Percentiles rank a stretch among this genome's conserved stretches.
Conservation (phyloP, 345 rosid species). For the Heritiera littoralis region DNA sequence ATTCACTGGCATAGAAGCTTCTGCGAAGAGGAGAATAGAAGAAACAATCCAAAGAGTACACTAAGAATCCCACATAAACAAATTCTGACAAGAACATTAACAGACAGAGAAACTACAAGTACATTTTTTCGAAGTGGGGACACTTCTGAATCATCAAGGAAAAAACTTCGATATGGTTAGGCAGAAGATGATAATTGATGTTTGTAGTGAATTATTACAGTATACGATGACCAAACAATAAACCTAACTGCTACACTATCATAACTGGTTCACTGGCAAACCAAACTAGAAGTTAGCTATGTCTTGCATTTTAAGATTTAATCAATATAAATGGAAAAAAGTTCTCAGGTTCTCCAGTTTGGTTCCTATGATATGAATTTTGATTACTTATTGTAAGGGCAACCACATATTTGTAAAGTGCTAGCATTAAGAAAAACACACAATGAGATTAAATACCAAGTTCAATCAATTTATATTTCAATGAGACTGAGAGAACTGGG, state of each 20-base stretch:
- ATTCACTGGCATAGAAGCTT: not conserved
- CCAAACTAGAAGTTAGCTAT: not conserved
- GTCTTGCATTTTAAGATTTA: too few relatives aligned
- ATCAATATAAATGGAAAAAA: too few relatives aligned
- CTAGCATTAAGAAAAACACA: too few relatives aligned
- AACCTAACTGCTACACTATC: not conserved
- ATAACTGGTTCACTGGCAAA: not conserved
- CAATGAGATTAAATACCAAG: not conserved
- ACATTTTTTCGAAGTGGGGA: not conserved
- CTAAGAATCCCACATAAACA: not conserved
- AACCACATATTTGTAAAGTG: too few relatives aligned
- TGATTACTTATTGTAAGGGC: too few relatives aligned
- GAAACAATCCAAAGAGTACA: not conserved
- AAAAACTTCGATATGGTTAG: not conserved
- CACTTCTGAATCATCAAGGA: not conserved
- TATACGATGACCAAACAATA: not conserved
- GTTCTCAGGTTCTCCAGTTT: too few relatives aligned
- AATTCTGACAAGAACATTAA: not conserved
- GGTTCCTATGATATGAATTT: too few relatives aligned
- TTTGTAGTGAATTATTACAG: not conserved
- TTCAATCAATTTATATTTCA: not conserved
- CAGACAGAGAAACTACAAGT: not conserved
- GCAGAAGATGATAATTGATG: not conserved
- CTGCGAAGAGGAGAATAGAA: not conserved
- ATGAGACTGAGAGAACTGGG: not conserved